Conservation (phyloP, 768 basidiomycete species). For the Boletus pseudo-olivaceus region DNA sequence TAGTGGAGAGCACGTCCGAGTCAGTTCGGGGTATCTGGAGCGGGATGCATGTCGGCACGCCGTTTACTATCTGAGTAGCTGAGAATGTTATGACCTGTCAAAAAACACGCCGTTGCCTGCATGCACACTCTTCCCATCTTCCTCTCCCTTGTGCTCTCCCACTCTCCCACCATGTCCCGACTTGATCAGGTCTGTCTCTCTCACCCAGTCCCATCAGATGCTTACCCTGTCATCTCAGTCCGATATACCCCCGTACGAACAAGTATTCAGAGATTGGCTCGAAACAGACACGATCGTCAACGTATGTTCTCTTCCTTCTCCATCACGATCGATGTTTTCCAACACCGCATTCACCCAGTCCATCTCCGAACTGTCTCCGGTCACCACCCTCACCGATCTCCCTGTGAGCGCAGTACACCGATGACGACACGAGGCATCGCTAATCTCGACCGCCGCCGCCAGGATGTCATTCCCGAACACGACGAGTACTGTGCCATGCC, state of each 20-base stretch:
- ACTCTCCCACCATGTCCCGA: neutral
- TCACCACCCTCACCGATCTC: slow-evolving; percentile 23
- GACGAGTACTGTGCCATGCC: slow-evolving; percentile 31
- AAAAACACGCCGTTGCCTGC: slow-evolving; percentile 34
- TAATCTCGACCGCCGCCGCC: slow-evolving; percentile 19
- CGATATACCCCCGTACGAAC: slow-evolving; percentile 4
- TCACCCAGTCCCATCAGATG: neutral
- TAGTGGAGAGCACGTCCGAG: slow-evolving; percentile 76
- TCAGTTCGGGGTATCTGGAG: slow-evolving; percentile 88
- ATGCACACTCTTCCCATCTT: slow-evolving; percentile 15
- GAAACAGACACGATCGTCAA: slow-evolving; percentile 26
- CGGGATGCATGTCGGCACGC: slow-evolving; percentile 76
- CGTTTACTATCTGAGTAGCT: slow-evolving; percentile 46
- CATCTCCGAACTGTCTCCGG: slow-evolving; percentile 21
- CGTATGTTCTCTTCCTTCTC: slow-evolving; percentile 10
- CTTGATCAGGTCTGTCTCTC: neutral
- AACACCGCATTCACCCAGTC: slow-evolving; percentile 12
- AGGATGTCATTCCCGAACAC: slow-evolving; percentile 30
- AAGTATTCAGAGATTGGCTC: slow-evolving; percentile 12
- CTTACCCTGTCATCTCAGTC: neutral
- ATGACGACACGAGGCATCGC: slow-evolving; percentile 17
- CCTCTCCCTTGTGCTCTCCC: neutral
- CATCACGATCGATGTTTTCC: neutral
- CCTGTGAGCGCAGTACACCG: slow-evolving; percentile 23
- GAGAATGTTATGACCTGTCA: slow-evolving; percentile 18